phyloP scores from a whole-genome alignment of 305 asterid species.

The Fraxinus angustifolia region DNA sequence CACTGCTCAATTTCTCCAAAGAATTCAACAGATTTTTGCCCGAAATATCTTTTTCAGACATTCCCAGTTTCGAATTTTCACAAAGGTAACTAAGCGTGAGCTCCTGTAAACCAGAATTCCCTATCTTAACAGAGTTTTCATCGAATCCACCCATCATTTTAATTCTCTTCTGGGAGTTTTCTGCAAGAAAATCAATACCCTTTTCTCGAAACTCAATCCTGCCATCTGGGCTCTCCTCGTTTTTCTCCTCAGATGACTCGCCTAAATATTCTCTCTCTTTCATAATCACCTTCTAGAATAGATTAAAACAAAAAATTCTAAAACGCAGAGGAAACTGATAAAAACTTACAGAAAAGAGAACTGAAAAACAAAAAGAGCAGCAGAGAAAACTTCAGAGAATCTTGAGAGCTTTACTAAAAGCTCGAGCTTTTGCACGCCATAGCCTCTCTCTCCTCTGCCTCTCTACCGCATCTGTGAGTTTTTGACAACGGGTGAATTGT shows the following conservation, averaged over 20 bases:
- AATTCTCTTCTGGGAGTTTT: conserved; percentile 39
- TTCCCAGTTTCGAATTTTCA: conserved; percentile 57
- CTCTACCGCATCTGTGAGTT: background rate
- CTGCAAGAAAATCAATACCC: conserved; percentile 56
- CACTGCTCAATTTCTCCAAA: conserved; percentile 45
- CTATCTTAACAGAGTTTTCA: conserved; percentile 34
- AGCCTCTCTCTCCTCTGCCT: conserved; percentile 15
- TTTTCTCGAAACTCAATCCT: conserved; percentile 43
- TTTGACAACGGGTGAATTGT: conserved; percentile 58
- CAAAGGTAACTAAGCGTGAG: conserved; percentile 85
- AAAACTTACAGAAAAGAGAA: conserved; percentile 30
- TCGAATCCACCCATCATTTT: conserved; percentile 40
- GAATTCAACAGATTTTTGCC: conserved; percentile 49
- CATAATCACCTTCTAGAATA: conserved; percentile 37
- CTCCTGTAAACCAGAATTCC: conserved; percentile 59
- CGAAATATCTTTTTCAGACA: conserved; percentile 38
- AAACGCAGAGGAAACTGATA: conserved; percentile 9
- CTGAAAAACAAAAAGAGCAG: conserved; percentile 20
- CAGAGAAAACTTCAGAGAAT: conserved; percentile 32
- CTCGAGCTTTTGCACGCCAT: conserved; percentile 43
- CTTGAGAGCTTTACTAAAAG: conserved; percentile 28
- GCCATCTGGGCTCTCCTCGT: conserved; percentile 47
- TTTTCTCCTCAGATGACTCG: conserved; percentile 41
- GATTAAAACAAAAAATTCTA: conserved; percentile 7
- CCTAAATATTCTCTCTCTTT: conserved; percentile 46